phyloP scores from a whole-genome alignment of 352 stramenopile species.

The Peronosclerospora sorghi region DNA sequence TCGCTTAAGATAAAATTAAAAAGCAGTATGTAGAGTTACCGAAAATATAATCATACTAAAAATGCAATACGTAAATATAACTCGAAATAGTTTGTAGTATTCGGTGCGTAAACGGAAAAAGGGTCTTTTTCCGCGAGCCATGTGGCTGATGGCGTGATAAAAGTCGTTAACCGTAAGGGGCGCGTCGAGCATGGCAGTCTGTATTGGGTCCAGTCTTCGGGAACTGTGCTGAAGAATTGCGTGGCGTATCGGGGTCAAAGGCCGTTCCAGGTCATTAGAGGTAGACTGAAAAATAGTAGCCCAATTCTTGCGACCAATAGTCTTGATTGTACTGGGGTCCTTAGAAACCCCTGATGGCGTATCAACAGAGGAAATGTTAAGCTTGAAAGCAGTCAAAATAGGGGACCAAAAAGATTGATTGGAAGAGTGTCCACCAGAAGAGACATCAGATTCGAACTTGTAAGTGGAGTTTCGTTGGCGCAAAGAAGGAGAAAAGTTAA shows the following conservation, averaged over 20 bases:
- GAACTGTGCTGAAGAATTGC: neutral
- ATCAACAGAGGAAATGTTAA: slow-evolving; percentile 1
- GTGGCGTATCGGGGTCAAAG: neutral
- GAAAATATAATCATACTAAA: too few relatives aligned
- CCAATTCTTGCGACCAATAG: neutral
- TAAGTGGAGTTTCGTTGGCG: neutral
- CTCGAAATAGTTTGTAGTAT: too few relatives aligned
- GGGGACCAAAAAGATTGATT: neutral
- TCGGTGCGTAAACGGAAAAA: too few relatives aligned
- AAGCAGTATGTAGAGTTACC: too few relatives aligned
- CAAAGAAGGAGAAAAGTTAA: neutral
- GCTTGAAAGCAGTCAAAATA: neutral
- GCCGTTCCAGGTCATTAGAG: neutral
- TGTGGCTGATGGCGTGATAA: neutral
- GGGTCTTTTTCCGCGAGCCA: too few relatives aligned
- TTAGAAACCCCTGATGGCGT: neutral
- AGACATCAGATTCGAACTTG: slow-evolving; percentile 7
- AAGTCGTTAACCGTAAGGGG: neutral
- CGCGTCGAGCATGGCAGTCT: neutral
- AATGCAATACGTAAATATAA: too few relatives aligned
- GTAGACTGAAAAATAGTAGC: slow-evolving; percentile 1
- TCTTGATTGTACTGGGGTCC: neutral
- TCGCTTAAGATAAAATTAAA: too few relatives aligned
- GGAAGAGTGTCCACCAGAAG: neutral
- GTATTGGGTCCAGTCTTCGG: neutral